These are phyloP conservation scores for Fragaria ananassa DNA, from an alignment of 306 rosid species.

Conservation along the genomic window DNA sequence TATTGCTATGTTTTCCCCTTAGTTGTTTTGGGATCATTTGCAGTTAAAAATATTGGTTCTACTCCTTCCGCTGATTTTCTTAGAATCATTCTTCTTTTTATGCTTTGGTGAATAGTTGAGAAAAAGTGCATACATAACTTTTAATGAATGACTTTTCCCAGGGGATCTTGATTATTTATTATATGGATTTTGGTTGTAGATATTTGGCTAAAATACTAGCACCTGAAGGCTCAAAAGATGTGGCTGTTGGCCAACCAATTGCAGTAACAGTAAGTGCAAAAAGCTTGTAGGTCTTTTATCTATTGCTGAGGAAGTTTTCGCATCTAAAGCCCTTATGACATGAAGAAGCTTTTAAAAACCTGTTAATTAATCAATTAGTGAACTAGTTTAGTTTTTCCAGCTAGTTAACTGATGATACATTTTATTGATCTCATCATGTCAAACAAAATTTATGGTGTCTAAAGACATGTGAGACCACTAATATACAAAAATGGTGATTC, in stretches of 20 bases:
- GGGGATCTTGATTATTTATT: conserved; percentile 10
- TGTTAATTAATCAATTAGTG: conserved; percentile 13
- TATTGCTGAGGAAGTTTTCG: conserved; percentile 7
- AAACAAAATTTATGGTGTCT: conserved; percentile 20
- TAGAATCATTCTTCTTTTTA: background rate
- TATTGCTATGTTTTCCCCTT: conserved; percentile 7
- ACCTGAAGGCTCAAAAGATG: conserved; percentile 89
- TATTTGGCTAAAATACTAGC: conserved; percentile 84
- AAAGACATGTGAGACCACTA: conserved; percentile 29
- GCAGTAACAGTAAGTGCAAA: conserved; percentile 82
- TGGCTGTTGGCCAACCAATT: conserved; percentile 90
- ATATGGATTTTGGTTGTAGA: conserved; percentile 40
- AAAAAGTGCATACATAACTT: background rate
- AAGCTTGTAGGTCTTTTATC: conserved; percentile 26
- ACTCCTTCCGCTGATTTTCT: background rate
- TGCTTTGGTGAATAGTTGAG: background rate
- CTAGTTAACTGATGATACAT: conserved; percentile 2
- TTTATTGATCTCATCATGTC: background rate
- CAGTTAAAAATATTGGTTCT: conserved; percentile 2
- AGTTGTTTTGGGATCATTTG: background rate
- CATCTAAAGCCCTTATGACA: background rate
- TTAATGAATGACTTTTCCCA: conserved; percentile 5
- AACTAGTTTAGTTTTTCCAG: background rate
- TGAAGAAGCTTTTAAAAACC: background rate
- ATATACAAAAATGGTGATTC: conserved; percentile 23